Evolutionary conservation across 1,284 basidiomycete species (phyloP), one percentile per base, ranked within the genome.

Genomic region (Inonotus obliquus): DNA sequence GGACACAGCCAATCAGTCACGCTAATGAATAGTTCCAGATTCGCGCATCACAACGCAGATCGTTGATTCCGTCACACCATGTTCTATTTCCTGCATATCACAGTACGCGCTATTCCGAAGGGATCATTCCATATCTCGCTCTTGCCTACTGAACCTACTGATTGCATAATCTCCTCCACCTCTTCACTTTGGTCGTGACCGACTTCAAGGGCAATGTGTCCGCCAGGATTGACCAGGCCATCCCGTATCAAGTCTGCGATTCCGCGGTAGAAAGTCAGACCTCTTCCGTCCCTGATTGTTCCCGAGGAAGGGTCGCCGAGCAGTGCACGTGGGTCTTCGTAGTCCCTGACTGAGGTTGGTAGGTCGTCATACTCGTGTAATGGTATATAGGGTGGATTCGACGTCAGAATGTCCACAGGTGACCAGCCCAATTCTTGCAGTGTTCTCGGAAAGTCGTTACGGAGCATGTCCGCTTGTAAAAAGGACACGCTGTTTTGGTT

Each of bases 321-420:
- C 23, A 98, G 81, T 2, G 95, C 94, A 14, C 77, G 78, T 14
- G 79, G 81, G 73, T 95, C 92, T 74, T 98, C 96, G 70, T 83
- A 92, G 59, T 82, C 78, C 52, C 76, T 82, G 52, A 98, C 94
- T 41, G 85, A 87, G 19, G 70, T 64, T 3, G 88, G 81, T 25
- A 96, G 81, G 14, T 70, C 63, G 47, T 81, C 74, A 70, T 87
- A 96, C 62, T 91, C 87, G 37, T 72, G 64, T 59, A 71, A 77
- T 23, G 92, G 79, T 67, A 98, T 92, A 75, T 97, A 97, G 5
- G 95, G 95, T n/a, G 95, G 95, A 73, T 97, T 98, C 11, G 91
- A 87, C 5, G 93, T 92, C 67, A 98, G 75, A 61, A 97, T 73
- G 73, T 95, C 86, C 72, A 88, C 87, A 2, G 85, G 80, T 14